Percentiles rank a stretch among this genome's conserved stretches.
Conservation (phyloP, 2,329 filamentous ascomycete genomes). For the Clonostachys byssicola region DNA sequence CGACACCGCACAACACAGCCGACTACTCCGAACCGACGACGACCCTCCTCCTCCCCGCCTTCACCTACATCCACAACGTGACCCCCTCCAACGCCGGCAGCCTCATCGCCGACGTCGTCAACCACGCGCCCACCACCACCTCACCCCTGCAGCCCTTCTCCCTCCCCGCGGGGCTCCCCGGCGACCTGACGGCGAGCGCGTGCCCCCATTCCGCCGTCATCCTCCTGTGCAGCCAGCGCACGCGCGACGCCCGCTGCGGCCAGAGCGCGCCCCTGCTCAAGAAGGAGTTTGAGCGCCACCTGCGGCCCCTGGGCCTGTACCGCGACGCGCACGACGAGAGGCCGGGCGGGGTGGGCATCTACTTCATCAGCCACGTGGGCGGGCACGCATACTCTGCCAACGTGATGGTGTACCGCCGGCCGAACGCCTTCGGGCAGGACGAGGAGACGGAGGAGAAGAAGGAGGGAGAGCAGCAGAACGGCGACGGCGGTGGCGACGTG, state of each 20-base stretch:
- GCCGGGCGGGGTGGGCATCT: constrained; percentile 89
- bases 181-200: constrained; percentile 29
- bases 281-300: constrained; percentile 83
- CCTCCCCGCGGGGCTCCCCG: constrained; percentile 13
- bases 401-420: constrained; percentile 80
- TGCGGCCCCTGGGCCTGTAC: constrained; percentile 78
- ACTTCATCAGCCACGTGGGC: constrained; percentile 94
- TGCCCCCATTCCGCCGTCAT: constrained; percentile 85
- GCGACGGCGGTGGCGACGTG: constrained; percentile 18
- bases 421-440: constrained; percentile 50
- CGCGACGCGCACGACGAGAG: constrained; percentile 85
- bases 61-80: constrained; percentile 79
- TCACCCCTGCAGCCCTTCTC: constrained; percentile 46
- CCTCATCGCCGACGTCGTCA: constrained; percentile 68
- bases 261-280: constrained; percentile 88
- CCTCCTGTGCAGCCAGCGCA: constrained; percentile 89
- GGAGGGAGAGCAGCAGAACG: constrained; percentile 19
- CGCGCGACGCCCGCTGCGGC: constrained; percentile 91
- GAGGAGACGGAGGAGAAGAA: constrained; percentile 8
- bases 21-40: constrained; percentile 69
- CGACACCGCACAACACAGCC: constrained; percentile 63
- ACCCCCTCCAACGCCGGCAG: constrained; percentile 69
- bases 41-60: constrained; percentile 79
- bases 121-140: constrained; percentile 68
- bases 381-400: constrained; percentile 97